Base-by-base conservation (phyloP, 108 stramenopile species). In the Nitzschia putrida region DNA sequence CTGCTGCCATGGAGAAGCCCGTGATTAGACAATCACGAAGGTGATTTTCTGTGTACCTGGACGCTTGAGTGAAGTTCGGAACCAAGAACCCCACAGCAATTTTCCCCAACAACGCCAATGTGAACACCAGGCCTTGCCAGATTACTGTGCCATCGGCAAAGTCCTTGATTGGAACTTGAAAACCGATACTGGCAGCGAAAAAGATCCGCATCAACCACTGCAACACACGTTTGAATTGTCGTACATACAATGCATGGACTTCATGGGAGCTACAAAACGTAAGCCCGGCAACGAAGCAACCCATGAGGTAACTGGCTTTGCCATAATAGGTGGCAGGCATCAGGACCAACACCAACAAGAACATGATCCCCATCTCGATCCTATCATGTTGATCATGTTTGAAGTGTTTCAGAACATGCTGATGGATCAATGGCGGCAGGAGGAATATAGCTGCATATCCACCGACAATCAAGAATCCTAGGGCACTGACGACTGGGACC, bases 201-300 rank as follows among this genome's bases (percentile, higher is more conserved):
- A 94, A 94, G 41, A 94, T 84, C n/a, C 87, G 72, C 88, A 94
- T 86, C 39, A 94, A 82, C 89, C 92, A 94, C 52, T 87, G 87
- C 29, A 89, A 49, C 34, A 94, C 16, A 10, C 92, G 84, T 47
- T 94, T 90, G 69, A 91, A 88, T 79, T 94, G 92, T 41, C 69
- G 66, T 0, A 84, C 86, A 65, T 85, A 94, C 7, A 49, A 20
- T n/a, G 54, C 68, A 58, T 88, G 88, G 11, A 90, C 68, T 26
- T 73, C 84, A 66, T 88, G 77, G 24, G 67, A 81, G 38, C 72
- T 57, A 66, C 90, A 94, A 72, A 94, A 94, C 39, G 80, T 78
- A 53, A 94, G 61, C 18, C 92, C 92, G 7, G 92, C 89, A 25
- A 88, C 67, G 50, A 85, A 82, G 65, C 75, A 71, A 38, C 85